A percentile compares a stretch with the other conserved stretches of the same genome.
These are phyloP conservation scores for Copromyces sp. DNA, from an alignment of 495 filamentous ascomycete species.

Conservation along the genomic window DNA sequence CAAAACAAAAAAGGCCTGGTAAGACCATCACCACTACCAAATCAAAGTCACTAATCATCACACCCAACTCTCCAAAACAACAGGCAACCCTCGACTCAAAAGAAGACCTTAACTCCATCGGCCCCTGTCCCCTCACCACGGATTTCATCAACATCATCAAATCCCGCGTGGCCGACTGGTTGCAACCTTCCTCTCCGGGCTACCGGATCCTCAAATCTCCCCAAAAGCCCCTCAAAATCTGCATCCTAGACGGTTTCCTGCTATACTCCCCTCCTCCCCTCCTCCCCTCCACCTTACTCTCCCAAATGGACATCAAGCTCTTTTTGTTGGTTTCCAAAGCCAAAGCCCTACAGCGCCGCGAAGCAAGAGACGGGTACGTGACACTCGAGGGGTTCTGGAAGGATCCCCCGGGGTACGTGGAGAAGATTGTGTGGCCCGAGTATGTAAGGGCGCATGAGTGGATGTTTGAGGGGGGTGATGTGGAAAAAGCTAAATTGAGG, in stretches of 20 bases:
- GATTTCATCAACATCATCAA: constrained; percentile 28
- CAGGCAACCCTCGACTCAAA: constrained; percentile 53
- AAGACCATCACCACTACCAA: constrained; percentile 2
- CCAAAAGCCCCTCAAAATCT: constrained; percentile 26
- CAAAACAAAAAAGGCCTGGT: not conserved
- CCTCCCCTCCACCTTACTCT: constrained; percentile 28
- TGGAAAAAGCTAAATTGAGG: constrained; percentile 39
- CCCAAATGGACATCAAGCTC: constrained; percentile 58
- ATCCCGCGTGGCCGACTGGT: constrained; percentile 32
- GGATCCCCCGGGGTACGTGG: constrained; percentile 89
- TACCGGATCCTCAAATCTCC: constrained; percentile 42
- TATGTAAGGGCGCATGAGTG: constrained; percentile 71
- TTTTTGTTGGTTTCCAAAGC: constrained; percentile 57
- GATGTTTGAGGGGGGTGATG: constrained; percentile 58
- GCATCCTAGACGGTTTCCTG: constrained; percentile 73
- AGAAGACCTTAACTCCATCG: constrained; percentile 65
- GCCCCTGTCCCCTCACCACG: constrained; percentile 34
- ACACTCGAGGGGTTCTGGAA: constrained; percentile 87
- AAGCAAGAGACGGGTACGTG: constrained; percentile 72
- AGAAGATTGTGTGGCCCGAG: constrained; percentile 90
- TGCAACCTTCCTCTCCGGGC: constrained; percentile 23
- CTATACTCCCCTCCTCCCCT: constrained; percentile 47
- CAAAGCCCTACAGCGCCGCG: constrained; percentile 54
- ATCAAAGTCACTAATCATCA: constrained; percentile 25
- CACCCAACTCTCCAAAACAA: constrained; percentile 2